Evolutionary conservation across 2,329 filamentous ascomycete genomes (phyloP).

Genomic region (Nemania diffusa): DNA sequence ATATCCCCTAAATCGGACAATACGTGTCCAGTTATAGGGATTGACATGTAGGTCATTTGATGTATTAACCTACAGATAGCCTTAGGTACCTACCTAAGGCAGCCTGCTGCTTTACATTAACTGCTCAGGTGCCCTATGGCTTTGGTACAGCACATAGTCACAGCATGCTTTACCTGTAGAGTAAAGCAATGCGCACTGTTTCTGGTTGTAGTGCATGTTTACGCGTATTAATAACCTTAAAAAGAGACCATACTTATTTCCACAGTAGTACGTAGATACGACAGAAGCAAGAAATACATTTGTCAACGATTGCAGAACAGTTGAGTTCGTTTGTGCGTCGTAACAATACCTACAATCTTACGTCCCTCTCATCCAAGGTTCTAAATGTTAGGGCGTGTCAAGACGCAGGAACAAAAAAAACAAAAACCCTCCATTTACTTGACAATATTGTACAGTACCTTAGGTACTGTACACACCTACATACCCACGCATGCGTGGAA

Average conservation of each 20-base stretch:
- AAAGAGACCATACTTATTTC: no score
- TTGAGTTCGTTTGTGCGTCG: no score
- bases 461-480: not conserved
- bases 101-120: not conserved
- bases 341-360: no score
- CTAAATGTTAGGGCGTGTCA: not conserved
- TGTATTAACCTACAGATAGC: no score
- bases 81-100: not conserved
- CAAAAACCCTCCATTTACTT: not conserved
- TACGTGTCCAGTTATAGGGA: conserved; percentile 12
- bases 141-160: not conserved
- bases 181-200: not conserved
- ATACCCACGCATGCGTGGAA: no score
- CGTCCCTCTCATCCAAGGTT: not conserved
- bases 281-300: no score
- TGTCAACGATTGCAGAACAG: no score
- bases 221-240: no score
- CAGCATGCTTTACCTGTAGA: no score
- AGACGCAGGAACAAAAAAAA: conserved; percentile 1
- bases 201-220: not conserved
- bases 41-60: not conserved
- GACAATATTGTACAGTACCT: no score
- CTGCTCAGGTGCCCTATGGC: no score
- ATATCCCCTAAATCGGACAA: not conserved
- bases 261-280: no score